phyloP scores from a whole-genome alignment of 257 asterid genomes.

The Rubia yunnanensis region DNA sequence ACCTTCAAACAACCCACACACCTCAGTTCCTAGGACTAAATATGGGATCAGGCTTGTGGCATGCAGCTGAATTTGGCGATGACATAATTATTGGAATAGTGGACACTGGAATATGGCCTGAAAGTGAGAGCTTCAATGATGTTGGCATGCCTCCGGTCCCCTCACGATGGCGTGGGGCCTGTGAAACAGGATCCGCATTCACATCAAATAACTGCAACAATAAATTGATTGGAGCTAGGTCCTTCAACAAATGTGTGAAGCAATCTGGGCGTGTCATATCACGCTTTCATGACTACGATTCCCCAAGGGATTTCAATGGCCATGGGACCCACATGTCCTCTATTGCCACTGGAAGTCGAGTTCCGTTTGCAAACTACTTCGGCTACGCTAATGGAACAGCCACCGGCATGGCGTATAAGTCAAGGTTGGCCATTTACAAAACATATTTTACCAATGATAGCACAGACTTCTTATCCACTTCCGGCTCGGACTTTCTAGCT shows the following conservation, averaged over 20 bases:
- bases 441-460: not conserved
- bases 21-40: conserved; percentile 11
- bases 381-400: conserved; percentile 17
- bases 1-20: too few relatives aligned
- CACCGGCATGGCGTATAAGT: conserved; percentile 14
- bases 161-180: conserved; percentile 7
- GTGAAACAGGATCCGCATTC: conserved; percentile 12
- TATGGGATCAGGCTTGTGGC: not conserved
- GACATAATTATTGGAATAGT: too few relatives aligned
- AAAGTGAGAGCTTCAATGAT: conserved; percentile 13
- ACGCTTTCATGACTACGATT: conserved; percentile 9
- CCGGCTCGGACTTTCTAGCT: conserved; percentile 2
- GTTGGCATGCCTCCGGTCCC: conserved; percentile 12
- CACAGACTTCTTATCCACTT: not conserved
- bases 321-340: conserved; percentile 18
- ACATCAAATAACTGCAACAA: conserved; percentile 14
- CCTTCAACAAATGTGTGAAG: conserved; percentile 7
- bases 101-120: too few relatives aligned
- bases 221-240: conserved; percentile 12
- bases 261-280: too few relatives aligned
- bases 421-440: conserved; percentile 13
- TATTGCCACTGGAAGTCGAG: conserved; percentile 8
- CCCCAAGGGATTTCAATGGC: conserved; percentile 12
- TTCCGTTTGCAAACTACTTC: conserved; percentile 11
- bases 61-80: not conserved